A percentile compares a stretch with the other conserved stretches of the same genome.
phyloP scores from a whole-genome alignment of 208 protist genomes.

The Acanthamoeba royreba region DNA sequence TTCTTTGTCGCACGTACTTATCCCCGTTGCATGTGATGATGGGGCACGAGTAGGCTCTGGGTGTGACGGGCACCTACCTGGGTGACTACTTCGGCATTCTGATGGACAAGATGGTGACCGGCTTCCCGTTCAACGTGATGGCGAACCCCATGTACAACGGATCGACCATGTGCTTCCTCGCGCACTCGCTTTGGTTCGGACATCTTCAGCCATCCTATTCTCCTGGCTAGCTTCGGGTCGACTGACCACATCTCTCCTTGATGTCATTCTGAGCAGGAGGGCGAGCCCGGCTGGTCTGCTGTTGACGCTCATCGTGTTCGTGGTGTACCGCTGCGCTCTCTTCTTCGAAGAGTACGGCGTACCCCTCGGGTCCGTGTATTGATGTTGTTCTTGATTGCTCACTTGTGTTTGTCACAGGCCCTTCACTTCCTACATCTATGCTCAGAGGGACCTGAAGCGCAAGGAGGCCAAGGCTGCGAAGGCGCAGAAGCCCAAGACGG shows the following conservation, averaged over 20 bases:
- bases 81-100: conserved; percentile 93
- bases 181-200: conserved; percentile 76
- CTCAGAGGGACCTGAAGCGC: conserved; percentile 21
- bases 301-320: conserved; percentile 78
- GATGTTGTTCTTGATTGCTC: too few relatives aligned
- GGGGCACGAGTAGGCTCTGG: conserved; percentile 74
- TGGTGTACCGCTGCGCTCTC: too few relatives aligned
- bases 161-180: conserved; percentile 87
- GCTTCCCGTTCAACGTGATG: conserved; percentile 91
- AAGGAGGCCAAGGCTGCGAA: not conserved
- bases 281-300: conserved; percentile 79
- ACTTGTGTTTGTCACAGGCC: too few relatives aligned
- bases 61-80: conserved; percentile 90
- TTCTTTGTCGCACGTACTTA: too few relatives aligned
- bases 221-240: not conserved
- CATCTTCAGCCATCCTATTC: too few relatives aligned
- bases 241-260: not conserved
- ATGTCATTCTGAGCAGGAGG: not conserved
- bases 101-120: conserved; percentile 85
- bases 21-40: too few relatives aligned
- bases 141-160: conserved; percentile 93
- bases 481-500: too few relatives aligned
- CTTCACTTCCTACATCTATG: conserved; percentile 90
- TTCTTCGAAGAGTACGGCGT: too few relatives aligned
- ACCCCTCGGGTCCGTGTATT: too few relatives aligned